A percentile compares a stretch with the other conserved stretches of the same genome.
Conservation (phyloP, 768 basidiomycete genomes). For the Lentinula sp. region DNA sequence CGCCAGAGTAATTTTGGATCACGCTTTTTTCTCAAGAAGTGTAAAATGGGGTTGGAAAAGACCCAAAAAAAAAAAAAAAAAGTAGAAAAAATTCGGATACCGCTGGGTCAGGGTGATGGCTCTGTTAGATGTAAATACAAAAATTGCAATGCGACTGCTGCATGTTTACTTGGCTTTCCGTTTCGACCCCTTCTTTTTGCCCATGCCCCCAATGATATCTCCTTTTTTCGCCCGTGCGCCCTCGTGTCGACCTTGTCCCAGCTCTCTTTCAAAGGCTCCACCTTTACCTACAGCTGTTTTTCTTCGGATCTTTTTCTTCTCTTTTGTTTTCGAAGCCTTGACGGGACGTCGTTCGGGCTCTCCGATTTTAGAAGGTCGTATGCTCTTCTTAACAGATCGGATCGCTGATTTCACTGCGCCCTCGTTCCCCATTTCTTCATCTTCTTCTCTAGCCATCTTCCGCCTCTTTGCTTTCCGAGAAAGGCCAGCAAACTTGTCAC, state of each 20-base stretch:
- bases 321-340: slow-evolving; percentile 19
- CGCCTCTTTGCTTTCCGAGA: slow-evolving; percentile 85
- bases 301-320: slow-evolving; percentile 21
- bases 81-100: not conserved
- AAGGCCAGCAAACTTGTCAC: slow-evolving; percentile 75
- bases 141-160: not conserved
- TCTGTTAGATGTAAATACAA: not conserved
- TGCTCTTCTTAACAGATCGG: slow-evolving; percentile 80
- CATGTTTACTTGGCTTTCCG: slow-evolving; percentile 17
- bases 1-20: not conserved
- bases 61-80: not conserved
- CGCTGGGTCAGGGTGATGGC: not conserved
- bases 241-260: slow-evolving; percentile 43
- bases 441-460: slow-evolving; percentile 81
- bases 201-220: slow-evolving; percentile 45
- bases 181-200: slow-evolving; percentile 40
- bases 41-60: not conserved
- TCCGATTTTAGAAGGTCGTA: slow-evolving; percentile 72
- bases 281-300: slow-evolving; percentile 24
- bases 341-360: slow-evolving; percentile 29
- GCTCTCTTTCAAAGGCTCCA: slow-evolving; percentile 54
- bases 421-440: slow-evolving; percentile 53
- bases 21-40: not conserved
- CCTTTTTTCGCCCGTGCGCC: slow-evolving; percentile 62
- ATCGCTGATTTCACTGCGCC: slow-evolving; percentile 66